Base-by-base conservation (phyloP, 2,329 filamentous ascomycete genomes). In the Sporothrix humicola region DNA sequence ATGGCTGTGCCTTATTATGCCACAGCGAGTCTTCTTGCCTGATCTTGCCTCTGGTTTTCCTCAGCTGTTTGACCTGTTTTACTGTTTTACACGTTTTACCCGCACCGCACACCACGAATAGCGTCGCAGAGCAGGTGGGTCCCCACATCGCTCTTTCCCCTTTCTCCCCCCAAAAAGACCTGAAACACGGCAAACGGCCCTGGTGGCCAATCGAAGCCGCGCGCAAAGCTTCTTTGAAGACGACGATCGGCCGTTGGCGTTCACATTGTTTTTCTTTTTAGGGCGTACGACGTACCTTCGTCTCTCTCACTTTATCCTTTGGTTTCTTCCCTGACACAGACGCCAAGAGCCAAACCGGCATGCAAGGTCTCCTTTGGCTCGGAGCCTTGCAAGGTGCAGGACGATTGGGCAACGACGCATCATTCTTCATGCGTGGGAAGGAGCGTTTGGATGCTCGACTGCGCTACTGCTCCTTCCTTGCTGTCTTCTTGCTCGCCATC, bases 181-280 rank as follows among this genome's bases (percentile, higher is more conserved):
- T 68, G 75, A 77, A 76, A 77, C 76, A 61, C 26, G 20, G 50
- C 52, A 63, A 59, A 52, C 73, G 20, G 42, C 50, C 61, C 73
- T 48, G 56, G 48, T 20, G 44, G 17, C 76, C 76, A 77, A 77
- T 77, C 73, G 59, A 75, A 59, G 42, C 17, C 13, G 2, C 52
- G 44, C 56, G 20, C 50, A 74, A 69, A 50, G 63, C 71, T 12
- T 31, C 20, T 54, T 61, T 50, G 71, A 73, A 72, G 65, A 31
- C 59, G 71, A 59, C 20, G 15, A 56, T 50, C n/a, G 5, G 48
- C 46, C 9, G 10, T 23, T 37, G 31, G 31, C 9, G 44, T 4
- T 68, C 13, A 13, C 54, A 17, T 48, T 48, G 15, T 42, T 3
- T 26, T 13, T n/a, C 15, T 15, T 54, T 54, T 54, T 54, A 54